These are phyloP conservation scores for Alternaria angustiovoidea DNA, from an alignment of 2,329 filamentous ascomycete species.

Conservation along the genomic window DNA sequence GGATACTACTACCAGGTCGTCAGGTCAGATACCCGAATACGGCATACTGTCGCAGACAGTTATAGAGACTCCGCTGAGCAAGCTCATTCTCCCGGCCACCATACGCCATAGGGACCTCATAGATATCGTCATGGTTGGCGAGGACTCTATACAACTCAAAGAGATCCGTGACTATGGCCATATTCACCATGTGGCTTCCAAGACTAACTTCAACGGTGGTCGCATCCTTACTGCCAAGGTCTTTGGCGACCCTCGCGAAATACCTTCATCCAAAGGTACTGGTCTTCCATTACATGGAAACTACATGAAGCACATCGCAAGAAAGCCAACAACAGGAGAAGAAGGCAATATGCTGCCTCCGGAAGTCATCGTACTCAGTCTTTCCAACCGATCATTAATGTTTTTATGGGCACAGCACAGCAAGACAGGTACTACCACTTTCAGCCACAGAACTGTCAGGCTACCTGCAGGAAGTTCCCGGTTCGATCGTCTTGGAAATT, in stretches of 20 bases:
- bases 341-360: conserved; percentile 62
- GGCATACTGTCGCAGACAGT: conserved; percentile 83
- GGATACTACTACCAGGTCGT: conserved; percentile 38
- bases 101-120: conserved; percentile 74
- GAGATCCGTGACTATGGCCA: conserved; percentile 75
- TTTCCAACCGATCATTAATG: conserved; percentile 75
- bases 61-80: conserved; percentile 76
- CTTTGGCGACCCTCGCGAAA: conserved; percentile 63
- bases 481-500: conserved; percentile 65
- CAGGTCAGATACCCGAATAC: conserved; percentile 60
- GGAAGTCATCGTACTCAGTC: conserved; percentile 80
- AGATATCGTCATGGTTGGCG: conserved; percentile 87
- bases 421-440: conserved; percentile 61
- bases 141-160: conserved; percentile 81
- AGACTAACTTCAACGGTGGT: conserved; percentile 75
- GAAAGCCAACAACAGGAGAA: conserved; percentile 30
- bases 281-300: conserved; percentile 33
- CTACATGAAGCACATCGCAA: conserved; percentile 20
- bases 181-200: conserved; percentile 77
- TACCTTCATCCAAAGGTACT: conserved; percentile 20
- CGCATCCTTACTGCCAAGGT: conserved; percentile 81
- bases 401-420: conserved; percentile 73
- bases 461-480: conserved; percentile 65
- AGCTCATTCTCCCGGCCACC: conserved; percentile 80
- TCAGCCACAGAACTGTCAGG: conserved; percentile 67